Evolutionary conservation across 164 flowering plant species (phyloP).

Genomic region (Vitis riparia): DNA sequence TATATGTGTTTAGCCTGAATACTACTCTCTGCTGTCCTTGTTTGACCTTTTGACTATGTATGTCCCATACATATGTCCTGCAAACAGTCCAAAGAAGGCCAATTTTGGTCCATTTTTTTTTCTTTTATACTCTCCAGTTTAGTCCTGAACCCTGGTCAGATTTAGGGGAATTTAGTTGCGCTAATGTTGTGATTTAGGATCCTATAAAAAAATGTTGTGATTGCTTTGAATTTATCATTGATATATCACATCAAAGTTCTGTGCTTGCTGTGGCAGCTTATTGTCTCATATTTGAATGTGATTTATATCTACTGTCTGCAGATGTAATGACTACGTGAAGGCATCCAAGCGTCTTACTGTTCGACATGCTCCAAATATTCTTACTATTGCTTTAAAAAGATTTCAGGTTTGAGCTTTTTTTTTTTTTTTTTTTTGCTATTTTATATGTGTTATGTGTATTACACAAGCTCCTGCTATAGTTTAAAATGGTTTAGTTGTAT

Average conservation of each 20-base stretch:
- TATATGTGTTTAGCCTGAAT: no score
- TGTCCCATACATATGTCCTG: no score
- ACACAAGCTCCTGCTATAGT: neutral
- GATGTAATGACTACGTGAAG: slow-evolving; percentile 91
- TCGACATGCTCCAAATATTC: slow-evolving; percentile 78
- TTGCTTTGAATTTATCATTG: neutral
- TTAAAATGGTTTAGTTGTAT: neutral
- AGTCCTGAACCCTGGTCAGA: neutral
- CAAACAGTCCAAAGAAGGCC: no score
- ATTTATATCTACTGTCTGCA: slow-evolving; percentile 28
- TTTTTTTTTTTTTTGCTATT: no score
- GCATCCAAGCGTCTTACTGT: slow-evolving; percentile 88
- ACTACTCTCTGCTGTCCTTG: no score
- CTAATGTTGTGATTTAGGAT: neutral
- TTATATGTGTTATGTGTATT: no score
- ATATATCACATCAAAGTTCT: neutral
- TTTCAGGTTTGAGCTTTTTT: slow-evolving; percentile 65
- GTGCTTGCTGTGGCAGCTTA: neutral
- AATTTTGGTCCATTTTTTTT: no score
- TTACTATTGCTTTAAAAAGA: slow-evolving; percentile 92
- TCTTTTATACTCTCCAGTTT: no score
- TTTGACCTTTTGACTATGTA: no score
- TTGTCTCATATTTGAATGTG: slow-evolving; percentile 4
- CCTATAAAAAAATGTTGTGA: neutral
- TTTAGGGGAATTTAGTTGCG: neutral